Evolutionary conservation across 1,284 basidiomycete genomes (phyloP).

Genomic region (Tilletia walkeri): DNA sequence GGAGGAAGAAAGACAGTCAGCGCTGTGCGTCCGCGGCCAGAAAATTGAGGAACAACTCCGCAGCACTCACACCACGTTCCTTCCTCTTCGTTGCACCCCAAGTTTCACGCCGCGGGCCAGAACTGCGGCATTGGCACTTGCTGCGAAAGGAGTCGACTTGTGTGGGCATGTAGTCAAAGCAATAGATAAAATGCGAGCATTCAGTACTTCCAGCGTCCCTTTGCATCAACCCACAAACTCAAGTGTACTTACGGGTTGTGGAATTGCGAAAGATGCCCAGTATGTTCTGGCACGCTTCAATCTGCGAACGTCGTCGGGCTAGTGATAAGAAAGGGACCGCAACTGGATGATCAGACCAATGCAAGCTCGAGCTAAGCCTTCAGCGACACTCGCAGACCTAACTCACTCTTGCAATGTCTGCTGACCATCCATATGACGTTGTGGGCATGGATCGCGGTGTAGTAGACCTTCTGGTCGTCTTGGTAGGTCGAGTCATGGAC

Average conservation of each 20-base stretch:
- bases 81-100: slow-evolving; percentile 8
- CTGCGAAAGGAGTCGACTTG: not conserved
- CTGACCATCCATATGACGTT: not conserved
- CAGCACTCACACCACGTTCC: not conserved
- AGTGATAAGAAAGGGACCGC: not conserved
- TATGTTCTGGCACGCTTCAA: not conserved
- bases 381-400: too few relatives aligned
- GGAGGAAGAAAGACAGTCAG: slow-evolving; percentile 8
- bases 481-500: slow-evolving; percentile 2
- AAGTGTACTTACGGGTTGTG: too few relatives aligned
- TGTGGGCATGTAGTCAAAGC: not conserved
- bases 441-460: slow-evolving; percentile 1
- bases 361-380: not conserved
- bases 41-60: not conserved
- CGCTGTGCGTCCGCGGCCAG: not conserved
- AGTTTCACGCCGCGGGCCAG: not conserved
- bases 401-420: slow-evolving; percentile 9
- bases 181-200: too few relatives aligned
- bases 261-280: not conserved
- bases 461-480: not conserved
- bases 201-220: too few relatives aligned
- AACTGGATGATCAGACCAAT: not conserved
- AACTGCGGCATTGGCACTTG: not conserved
- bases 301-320: slow-evolving; percentile 9
- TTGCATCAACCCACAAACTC: too few relatives aligned